Percentiles rank a stretch among this genome's conserved stretches.
phyloP scores from a whole-genome alignment of 352 stramenopile species.

The Globisporangium lucens region DNA sequence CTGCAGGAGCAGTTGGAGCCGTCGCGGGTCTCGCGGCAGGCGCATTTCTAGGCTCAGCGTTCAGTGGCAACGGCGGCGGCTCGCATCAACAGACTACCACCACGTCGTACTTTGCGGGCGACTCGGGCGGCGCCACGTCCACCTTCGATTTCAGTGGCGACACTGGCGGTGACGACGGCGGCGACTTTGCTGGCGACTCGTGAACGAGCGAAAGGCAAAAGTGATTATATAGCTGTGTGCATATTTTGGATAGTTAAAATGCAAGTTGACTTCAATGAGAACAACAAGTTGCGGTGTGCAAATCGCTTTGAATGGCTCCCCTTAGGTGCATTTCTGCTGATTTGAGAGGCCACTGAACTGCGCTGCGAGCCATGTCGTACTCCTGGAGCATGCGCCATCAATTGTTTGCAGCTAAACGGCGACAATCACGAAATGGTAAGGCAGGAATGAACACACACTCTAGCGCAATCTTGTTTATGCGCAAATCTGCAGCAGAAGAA shows the following conservation, averaged over 20 bases:
- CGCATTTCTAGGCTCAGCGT: slow-evolving; percentile 42
- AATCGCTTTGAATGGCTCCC: not conserved
- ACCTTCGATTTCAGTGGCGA: slow-evolving; percentile 59
- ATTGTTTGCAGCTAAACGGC: not conserved
- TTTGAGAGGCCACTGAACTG: not conserved
- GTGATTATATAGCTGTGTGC: not conserved
- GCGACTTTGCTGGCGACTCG: slow-evolving; percentile 52
- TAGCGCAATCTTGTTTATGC: too few species aligned
- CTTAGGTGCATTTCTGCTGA: not conserved
- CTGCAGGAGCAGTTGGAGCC: slow-evolving; percentile 40
- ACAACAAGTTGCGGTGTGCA: not conserved
- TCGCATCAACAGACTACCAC: slow-evolving; percentile 16
- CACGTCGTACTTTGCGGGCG: slow-evolving; percentile 38
- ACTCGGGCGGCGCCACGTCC: slow-evolving; percentile 26
- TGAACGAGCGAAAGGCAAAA: slow-evolving; percentile 13
- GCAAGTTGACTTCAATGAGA: not conserved
- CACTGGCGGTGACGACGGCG: slow-evolving; percentile 38
- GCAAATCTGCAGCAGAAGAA: not conserved
- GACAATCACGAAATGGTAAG: too few species aligned
- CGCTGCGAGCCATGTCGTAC: not conserved
- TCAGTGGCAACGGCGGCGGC: slow-evolving; percentile 25
- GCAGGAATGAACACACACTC: not conserved
- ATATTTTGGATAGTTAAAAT: not conserved
- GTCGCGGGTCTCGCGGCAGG: slow-evolving; percentile 48
- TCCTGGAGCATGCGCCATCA: not conserved